phyloP scores from a whole-genome alignment of 371 early-diverging fungal genomes.

The Syncephalis fuscata region DNA sequence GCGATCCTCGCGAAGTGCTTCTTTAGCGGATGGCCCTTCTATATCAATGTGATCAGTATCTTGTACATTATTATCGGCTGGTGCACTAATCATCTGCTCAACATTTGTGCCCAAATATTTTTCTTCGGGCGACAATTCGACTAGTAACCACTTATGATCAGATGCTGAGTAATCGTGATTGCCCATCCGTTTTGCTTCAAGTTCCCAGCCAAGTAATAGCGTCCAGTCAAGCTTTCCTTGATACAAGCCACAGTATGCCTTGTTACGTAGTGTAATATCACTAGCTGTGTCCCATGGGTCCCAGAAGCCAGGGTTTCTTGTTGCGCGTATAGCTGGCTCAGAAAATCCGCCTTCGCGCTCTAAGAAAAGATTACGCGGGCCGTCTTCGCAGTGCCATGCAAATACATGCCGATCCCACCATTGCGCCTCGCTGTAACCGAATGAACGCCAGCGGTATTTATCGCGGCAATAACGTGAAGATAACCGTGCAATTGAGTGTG shows the following conservation, averaged over 20 bases:
- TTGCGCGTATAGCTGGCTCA: slow-evolving; percentile 20
- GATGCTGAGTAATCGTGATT: slow-evolving; percentile 46
- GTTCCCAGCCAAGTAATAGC: slow-evolving; percentile 36
- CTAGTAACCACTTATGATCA: slow-evolving; percentile 57
- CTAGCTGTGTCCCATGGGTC: slow-evolving; percentile 44
- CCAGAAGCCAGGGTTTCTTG: slow-evolving; percentile 57
- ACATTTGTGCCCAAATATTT: too few relatives aligned
- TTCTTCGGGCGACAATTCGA: slow-evolving; percentile 18
- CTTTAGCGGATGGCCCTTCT: slow-evolving; percentile 3
- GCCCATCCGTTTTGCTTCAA: slow-evolving; percentile 26
- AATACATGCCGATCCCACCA: slow-evolving; percentile 48
- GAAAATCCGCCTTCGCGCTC: slow-evolving; percentile 28
- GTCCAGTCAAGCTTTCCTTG: slow-evolving; percentile 66
- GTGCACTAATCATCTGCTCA: too few relatives aligned
- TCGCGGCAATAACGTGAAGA: slow-evolving; percentile 47
- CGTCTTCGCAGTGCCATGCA: slow-evolving; percentile 20
- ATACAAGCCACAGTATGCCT: slow-evolving; percentile 37
- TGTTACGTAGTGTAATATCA: slow-evolving; percentile 46
- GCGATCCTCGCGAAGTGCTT: too few relatives aligned
- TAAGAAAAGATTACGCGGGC: slow-evolving; percentile 21
- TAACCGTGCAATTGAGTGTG: slow-evolving; percentile 57
- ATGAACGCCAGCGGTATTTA: slow-evolving; percentile 35
- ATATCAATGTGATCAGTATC: slow-evolving; percentile 1
- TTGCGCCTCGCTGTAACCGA: slow-evolving; percentile 50
- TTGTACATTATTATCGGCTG: slow-evolving; percentile 8